phyloP scores from a whole-genome alignment of 75 land plant species.

The Adiantum capillusveneris region DNA sequence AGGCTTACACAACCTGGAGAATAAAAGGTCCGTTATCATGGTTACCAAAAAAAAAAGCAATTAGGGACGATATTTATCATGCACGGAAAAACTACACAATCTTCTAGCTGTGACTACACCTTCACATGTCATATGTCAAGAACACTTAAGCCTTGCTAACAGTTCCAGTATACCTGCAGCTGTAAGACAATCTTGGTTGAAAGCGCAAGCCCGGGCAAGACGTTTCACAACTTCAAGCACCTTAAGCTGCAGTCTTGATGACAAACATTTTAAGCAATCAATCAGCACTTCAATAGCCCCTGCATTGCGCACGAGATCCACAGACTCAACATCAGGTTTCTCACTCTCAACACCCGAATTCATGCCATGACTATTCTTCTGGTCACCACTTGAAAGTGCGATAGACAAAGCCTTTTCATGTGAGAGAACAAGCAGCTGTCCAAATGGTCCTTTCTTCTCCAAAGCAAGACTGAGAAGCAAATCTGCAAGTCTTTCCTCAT shows the following conservation, averaged over 20 bases:
- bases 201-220: conserved; percentile 60
- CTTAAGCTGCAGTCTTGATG: conserved; percentile 84
- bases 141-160: no score
- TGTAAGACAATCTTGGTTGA: conserved; percentile 86
- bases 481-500: conserved; percentile 70
- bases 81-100: no score
- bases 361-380: no score
- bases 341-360: no score
- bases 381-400: no score
- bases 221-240: conserved; percentile 57
- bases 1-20: conserved; percentile 83
- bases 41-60: no score
- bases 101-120: no score
- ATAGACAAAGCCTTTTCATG: not conserved
- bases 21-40: no score
- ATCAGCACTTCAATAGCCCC: conserved; percentile 7
- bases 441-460: conserved; percentile 29
- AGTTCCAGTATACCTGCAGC: conserved; percentile 50
- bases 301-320: not conserved
- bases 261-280: conserved; percentile 50
- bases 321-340: no score
- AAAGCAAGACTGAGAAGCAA: conserved; percentile 79
- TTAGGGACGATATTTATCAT: no score
- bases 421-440: not conserved
- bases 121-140: no score